Evolutionary conservation across 2,329 filamentous ascomycete genomes (phyloP), one percentile per base, ranked within the genome.

Genomic region (Coniochaeta pulveracea): DNA sequence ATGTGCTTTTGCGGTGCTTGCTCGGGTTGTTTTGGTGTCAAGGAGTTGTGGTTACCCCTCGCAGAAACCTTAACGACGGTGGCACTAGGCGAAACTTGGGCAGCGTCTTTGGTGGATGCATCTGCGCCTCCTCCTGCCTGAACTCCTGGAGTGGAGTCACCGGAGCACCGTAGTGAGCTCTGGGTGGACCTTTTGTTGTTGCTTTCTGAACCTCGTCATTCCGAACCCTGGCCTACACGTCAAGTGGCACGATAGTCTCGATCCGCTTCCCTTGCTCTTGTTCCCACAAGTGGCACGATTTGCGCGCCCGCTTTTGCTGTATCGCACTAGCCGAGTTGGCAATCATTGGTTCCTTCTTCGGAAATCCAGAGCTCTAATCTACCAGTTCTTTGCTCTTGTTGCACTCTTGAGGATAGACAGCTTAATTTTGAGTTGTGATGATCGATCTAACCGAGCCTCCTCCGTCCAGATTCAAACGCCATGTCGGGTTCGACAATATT

Each of bases 401-500:
- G n/a, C n/a, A n/a, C n/a, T n/a, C n/a, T n/a, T n/a, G n/a, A n/a
- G n/a, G n/a, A n/a, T n/a, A n/a, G n/a, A n/a, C n/a, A n/a, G n/a
- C n/a, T n/a, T n/a, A n/a, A n/a, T n/a, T n/a, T n/a, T n/a, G n/a
- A n/a, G 26, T 32, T 39, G 37, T 45, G 36, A 66, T 64, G 61
- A 49, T 57, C 39, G 49, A 51, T 51, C 64, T 68, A 57, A 69
- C 62, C 31, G 40, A 46, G 34, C 38, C 44, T 41, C 38, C 51
- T 41, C 44, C 50, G 51, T 42, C 44, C 25, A 76, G 72, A 47
- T 76, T 75, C 50, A 63, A 68, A 44, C 59, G 61, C 21, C 72
- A 74, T 54, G 70, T 76, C 38, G 69, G 66, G 23, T 76, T 76
- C 47, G 71, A 75, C 56, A 76, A 74, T 42, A 58, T 76, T 22